A percentile compares a stretch with the other conserved stretches of the same genome.
These are phyloP conservation scores for Withania somnifera DNA, from an alignment of 305 asterid genomes.

Conservation along the genomic window DNA sequence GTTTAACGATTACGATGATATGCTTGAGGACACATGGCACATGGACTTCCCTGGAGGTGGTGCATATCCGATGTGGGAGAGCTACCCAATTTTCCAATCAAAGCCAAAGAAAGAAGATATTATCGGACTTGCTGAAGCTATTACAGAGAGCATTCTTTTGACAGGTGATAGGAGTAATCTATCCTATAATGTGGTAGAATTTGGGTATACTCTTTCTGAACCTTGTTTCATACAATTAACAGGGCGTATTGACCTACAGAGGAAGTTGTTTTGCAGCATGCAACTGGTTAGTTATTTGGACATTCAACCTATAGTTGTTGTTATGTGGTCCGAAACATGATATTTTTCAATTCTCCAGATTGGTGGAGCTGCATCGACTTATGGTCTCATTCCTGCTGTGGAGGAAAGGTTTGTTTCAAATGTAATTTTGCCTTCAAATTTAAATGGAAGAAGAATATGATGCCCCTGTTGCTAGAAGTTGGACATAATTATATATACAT, in stretches of 20 bases:
- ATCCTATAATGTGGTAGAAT: not conserved
- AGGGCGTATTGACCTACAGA: slow-evolving; percentile 92
- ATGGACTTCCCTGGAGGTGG: slow-evolving; percentile 56
- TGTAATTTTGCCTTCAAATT: not conserved
- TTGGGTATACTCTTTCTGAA: slow-evolving; percentile 15
- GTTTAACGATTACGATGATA: slow-evolving; percentile 93
- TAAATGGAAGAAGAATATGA: not conserved
- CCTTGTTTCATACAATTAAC: slow-evolving; percentile 14
- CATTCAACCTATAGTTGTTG: not conserved
- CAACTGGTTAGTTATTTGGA: slow-evolving; percentile 51
- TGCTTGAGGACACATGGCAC: slow-evolving; percentile 92
- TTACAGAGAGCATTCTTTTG: slow-evolving; percentile 83
- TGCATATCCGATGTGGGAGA: slow-evolving; percentile 82
- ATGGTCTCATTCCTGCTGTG: slow-evolving; percentile 82
- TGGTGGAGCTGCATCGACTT: slow-evolving; percentile 80
- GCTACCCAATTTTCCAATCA: slow-evolving; percentile 55
- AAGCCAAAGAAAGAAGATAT: slow-evolving; percentile 67
- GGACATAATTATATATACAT: not conserved
- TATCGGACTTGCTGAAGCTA: slow-evolving; percentile 94
- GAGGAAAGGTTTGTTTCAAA: slow-evolving; percentile 73
- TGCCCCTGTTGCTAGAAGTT: not conserved
- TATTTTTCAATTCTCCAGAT: slow-evolving; percentile 40
- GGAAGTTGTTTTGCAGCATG: slow-evolving; percentile 95
- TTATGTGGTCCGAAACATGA: slow-evolving; percentile 4
- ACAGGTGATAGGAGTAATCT: slow-evolving; percentile 38